Evolutionary conservation across 2,329 filamentous ascomycete species (phyloP), one percentile per base, ranked within the genome.

Genomic region (Colletotrichum higginsianum): DNA sequence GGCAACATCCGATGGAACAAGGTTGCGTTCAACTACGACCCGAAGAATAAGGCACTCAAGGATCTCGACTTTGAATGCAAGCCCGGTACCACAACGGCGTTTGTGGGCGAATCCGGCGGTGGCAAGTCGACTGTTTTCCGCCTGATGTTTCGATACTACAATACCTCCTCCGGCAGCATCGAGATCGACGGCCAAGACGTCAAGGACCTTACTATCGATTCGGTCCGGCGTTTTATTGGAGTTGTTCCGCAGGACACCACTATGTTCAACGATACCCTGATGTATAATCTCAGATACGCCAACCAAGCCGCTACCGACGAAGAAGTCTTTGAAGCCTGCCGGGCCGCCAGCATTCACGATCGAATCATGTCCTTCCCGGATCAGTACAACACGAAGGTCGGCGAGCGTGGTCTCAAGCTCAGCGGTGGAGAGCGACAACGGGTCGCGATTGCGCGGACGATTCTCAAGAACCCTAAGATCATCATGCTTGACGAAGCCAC

Each of bases 71-170:
- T 99, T 82, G 91, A 92, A 74, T 98, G 95, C 80, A 84, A 86
- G 21, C 95, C 96, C 2, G 96, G 96, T 63, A 98, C 95, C 0
- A 98, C 95, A 0, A 99, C 96, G 7, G 96, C 96, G 0, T 92
- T 99, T 74, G 96, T 99, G 21, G 96, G 96, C 74, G 96, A 98
- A 81, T 98, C 96, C 42, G 96, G 96, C 56, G 96, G 96, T 71
- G 96, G 96, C 75, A 99, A 99, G 82, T 98, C 96, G 2, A 99
- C 96, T 0, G 89, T 99, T 35, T 98, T 99, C 86, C 93, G 96
- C 61, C 89, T 98, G 60, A 91, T 99, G 80, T 98, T 98, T 86
- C 93, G 96, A 21, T 99, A 98, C 82, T 99, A 98, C 85, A 97
- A 98, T 79, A 90, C 92, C 66, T 87, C 91, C 63, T 88, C 90